Percentiles rank a stretch among this genome's conserved stretches.
phyloP scores from a whole-genome alignment of 2,329 filamentous ascomycete genomes.

The Diaporthe ilicicola region DNA sequence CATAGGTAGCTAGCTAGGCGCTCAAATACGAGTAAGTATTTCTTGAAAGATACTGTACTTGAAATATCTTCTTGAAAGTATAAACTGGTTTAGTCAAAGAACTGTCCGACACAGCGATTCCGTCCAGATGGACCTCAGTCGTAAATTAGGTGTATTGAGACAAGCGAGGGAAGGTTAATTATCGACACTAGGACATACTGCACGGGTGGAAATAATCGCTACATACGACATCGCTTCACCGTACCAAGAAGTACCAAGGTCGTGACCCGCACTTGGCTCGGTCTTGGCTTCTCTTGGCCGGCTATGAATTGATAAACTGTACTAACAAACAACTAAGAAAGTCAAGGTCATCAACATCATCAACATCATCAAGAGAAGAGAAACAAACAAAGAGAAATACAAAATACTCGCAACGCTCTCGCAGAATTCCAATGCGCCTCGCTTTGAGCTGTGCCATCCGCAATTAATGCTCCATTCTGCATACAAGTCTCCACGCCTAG shows the following conservation, averaged over 20 bases:
- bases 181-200: neutral
- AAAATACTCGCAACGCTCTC: too few species aligned
- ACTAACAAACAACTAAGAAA: neutral
- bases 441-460: too few species aligned
- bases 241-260: constrained; percentile 22
- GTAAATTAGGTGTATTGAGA: neutral
- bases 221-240: constrained; percentile 12
- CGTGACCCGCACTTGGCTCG: constrained; percentile 17
- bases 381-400: neutral
- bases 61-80: too few species aligned
- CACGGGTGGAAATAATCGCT: constrained; percentile 14
- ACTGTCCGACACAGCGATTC: too few species aligned
- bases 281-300: constrained; percentile 21
- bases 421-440: too few species aligned
- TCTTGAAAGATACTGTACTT: too few species aligned
- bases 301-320: constrained; percentile 1
- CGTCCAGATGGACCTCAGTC: too few species aligned
- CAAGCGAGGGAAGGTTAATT: constrained; percentile 9
- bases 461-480: too few species aligned
- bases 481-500: too few species aligned
- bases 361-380: neutral
- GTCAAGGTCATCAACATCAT: neutral
- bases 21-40: too few species aligned
- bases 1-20: too few species aligned
- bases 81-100: too few species aligned